Conservation (phyloP, 2,329 filamentous ascomycete species). For the Trichoderma koningiopsis region DNA sequence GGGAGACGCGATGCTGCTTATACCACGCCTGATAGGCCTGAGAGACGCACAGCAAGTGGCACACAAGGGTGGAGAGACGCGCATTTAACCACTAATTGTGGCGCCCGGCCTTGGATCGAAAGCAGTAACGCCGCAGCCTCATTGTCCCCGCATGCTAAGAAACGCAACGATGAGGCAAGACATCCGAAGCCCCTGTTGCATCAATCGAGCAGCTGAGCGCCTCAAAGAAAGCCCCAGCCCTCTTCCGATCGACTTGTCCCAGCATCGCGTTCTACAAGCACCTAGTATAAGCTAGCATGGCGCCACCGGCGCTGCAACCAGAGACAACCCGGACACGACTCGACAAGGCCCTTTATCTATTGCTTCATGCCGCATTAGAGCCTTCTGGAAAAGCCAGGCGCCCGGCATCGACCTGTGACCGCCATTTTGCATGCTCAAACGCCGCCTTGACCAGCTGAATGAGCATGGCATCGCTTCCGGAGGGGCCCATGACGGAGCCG, state of each 20-base stretch:
- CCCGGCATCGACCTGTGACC: slow-evolving; percentile 36
- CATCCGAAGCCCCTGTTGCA: slow-evolving; percentile 25
- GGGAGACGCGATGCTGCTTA: neutral
- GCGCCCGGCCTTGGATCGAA: slow-evolving; percentile 5
- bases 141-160: slow-evolving; percentile 15
- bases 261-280: slow-evolving; percentile 1
- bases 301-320: slow-evolving; percentile 2
- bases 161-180: slow-evolving; percentile 9
- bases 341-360: neutral
- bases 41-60: neutral
- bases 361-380: slow-evolving; percentile 1
- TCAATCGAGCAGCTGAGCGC: slow-evolving; percentile 19
- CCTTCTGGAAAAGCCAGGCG: slow-evolving; percentile 36
- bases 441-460: slow-evolving; percentile 36
- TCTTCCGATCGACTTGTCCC: neutral
- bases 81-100: slow-evolving; percentile 9
- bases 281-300: neutral
- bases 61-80: neutral
- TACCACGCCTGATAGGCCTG: neutral
- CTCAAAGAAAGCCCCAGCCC: slow-evolving; percentile 10
- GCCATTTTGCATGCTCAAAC: slow-evolving; percentile 35
- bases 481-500: slow-evolving; percentile 36
- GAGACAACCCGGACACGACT: slow-evolving; percentile 8
- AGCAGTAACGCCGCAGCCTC: slow-evolving; percentile 14
- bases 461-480: slow-evolving; percentile 33